Base-by-base conservation (phyloP, 192 early-diverging fungal genomes). In the Umbelopsis vinacea region DNA sequence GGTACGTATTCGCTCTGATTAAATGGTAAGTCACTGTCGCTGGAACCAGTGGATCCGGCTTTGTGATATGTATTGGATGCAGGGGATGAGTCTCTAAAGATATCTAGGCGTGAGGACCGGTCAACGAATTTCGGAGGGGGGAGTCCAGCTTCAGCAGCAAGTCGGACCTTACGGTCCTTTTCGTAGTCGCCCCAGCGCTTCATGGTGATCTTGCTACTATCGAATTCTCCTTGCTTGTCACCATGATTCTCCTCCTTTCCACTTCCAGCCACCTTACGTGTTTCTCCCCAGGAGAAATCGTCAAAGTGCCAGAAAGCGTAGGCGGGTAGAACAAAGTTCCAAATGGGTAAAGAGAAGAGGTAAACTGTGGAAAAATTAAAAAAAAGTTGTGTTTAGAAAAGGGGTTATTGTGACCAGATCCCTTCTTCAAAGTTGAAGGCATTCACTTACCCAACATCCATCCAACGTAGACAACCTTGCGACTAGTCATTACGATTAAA, bases 301-400 rank as follows among this genome's bases (percentile, higher is more conserved):
- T 93, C 92, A 84, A 93, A 92, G 80, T 93, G 88, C 92, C 92
- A 93, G 82, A 87, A 93, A 29, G 92, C 87, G 38, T 92, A 92
- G 3, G 80, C 76, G 7, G 92, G 92, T 68, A 93, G 77, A 9
- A 93, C 78, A 75, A 93, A 89, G 76, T 91, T 91, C 90, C 90
- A 94, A 23, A 94, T 76, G 15, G 91, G 91, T 66, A 92, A 79
- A n/a, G 89, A 82, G 52, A 84, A 68, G 21, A 90, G 73, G 74
- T 87, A 90, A 72, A 92, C 47, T 72, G 33, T 37, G 57, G 0
- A 35, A 37, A 0, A 37, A 60, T 1, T 68, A 33, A 66, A 74
- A 38, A 73, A 71, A 1, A 5, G 54, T 0, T 26, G 29, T 76
- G 68, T 33, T 76, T 66, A 8, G 74, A 76, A 46, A 76, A 68